phyloP scores from a whole-genome alignment of 148 eudicot genomes.

The Spergularia marina region DNA sequence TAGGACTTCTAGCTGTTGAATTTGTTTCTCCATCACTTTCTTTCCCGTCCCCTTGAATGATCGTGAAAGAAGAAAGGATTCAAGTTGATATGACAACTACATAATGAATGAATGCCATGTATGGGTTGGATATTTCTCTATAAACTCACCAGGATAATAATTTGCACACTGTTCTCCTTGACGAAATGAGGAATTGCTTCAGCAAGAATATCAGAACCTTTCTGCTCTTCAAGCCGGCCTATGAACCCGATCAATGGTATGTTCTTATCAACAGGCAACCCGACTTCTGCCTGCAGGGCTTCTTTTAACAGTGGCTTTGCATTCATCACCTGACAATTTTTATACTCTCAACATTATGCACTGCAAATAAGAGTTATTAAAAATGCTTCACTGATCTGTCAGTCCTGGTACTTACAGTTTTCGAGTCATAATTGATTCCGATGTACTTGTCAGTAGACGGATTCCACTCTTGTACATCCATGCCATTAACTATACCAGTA shows the following conservation, averaged over 20 bases:
- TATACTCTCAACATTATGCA: neutral
- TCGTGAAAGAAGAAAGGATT: neutral
- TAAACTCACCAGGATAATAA: constrained; percentile 63
- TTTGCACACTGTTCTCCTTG: constrained; percentile 52
- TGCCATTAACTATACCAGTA: constrained; percentile 80
- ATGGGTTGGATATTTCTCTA: neutral
- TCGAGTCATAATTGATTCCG: constrained; percentile 45
- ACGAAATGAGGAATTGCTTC: constrained; percentile 64
- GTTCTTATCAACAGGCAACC: constrained; percentile 68
- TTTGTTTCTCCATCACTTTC: constrained; percentile 64
- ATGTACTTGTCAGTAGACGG: constrained; percentile 67
- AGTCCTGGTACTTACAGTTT: constrained; percentile 50
- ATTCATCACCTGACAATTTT: constrained; percentile 43
- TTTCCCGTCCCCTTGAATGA: constrained; percentile 77
- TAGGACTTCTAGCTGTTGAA: constrained; percentile 54
- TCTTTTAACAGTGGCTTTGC: constrained; percentile 78
- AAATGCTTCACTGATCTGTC: neutral
- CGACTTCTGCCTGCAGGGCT: constrained; percentile 82
- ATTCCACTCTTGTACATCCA: constrained; percentile 92
- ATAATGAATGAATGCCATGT: neutral
- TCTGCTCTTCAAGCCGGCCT: constrained; percentile 92
- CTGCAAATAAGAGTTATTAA: neutral
- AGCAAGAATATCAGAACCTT: constrained; percentile 93
- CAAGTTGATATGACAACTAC: neutral
- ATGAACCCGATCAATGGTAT: constrained; percentile 86